Evolutionary conservation across 805 yeast species (phyloP).

Genomic region (Nakazawaea laoshanensis): DNA sequence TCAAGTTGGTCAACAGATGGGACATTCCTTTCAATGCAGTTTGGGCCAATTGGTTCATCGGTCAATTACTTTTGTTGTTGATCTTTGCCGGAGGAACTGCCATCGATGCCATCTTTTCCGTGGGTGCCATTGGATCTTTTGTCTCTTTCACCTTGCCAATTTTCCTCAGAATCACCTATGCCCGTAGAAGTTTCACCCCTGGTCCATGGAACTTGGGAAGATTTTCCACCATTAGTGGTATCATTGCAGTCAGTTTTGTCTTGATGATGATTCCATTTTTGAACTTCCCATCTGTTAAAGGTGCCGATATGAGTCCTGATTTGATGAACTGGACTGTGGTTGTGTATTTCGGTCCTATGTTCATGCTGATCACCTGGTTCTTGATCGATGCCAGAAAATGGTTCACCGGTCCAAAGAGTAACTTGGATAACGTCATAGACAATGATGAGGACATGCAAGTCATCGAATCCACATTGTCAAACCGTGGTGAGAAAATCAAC

Average conservation of each 20-base stretch:
- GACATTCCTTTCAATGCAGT: conserved; percentile 66
- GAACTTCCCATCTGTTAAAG: conserved; percentile 45
- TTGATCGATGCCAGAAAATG: conserved; percentile 45
- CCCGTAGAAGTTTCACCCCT: conserved; percentile 41
- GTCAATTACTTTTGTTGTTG: conserved; percentile 45
- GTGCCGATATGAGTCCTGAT: conserved; percentile 24
- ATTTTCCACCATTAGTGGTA: conserved; percentile 39
- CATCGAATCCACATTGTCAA: conserved; percentile 6
- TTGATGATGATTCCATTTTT: conserved; percentile 50
- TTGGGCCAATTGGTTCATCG: conserved; percentile 46
- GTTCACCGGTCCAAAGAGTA: conserved; percentile 55
- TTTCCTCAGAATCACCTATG: conserved; percentile 46
- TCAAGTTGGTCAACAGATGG: conserved; percentile 38
- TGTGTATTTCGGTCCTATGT: conserved; percentile 53
- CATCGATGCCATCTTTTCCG: conserved; percentile 63
- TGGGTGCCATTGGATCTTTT: conserved; percentile 63
- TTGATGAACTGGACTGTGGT: conserved; percentile 59
- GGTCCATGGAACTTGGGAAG: conserved; percentile 66
- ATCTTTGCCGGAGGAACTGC: conserved; percentile 61
- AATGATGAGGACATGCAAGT: conserved; percentile 14
- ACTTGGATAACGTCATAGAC: conserved; percentile 28
- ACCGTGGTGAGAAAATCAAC: neutral
- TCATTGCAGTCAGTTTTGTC: conserved; percentile 40
- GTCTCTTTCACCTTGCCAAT: conserved; percentile 63
- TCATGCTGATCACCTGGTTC: conserved; percentile 42